A percentile compares a stretch with the other conserved stretches of the same genome.
phyloP scores from a whole-genome alignment of 768 basidiomycete species.

The Boletus huronensis region DNA sequence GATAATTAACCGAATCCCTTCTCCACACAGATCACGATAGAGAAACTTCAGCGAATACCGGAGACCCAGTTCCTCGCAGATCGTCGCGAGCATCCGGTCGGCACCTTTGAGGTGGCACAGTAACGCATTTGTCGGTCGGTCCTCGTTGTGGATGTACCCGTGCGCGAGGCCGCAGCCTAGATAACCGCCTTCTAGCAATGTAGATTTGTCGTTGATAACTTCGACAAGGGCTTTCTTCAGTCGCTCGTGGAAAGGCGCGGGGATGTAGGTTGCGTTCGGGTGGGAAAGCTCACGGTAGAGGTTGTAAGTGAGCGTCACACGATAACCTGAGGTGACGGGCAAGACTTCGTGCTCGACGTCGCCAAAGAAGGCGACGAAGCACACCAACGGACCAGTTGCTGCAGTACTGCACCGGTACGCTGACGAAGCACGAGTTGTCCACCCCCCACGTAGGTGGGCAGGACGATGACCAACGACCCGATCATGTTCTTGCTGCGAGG shows the following conservation, averaged over 20 bases:
- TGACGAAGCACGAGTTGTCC: constrained; percentile 1
- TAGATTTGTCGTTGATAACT: constrained; percentile 23
- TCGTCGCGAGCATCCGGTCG: not conserved
- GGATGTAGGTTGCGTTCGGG: not conserved
- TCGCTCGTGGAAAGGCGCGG: not conserved
- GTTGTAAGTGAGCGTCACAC: constrained; percentile 30
- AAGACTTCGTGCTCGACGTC: constrained; percentile 46
- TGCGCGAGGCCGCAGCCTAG: constrained; percentile 36
- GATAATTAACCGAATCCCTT: not conserved
- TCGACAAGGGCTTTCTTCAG: not conserved
- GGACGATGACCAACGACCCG: constrained; percentile 48
- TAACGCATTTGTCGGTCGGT: too few relatives aligned
- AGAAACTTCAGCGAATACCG: not conserved
- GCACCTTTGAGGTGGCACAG: not conserved
- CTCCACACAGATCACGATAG: too few relatives aligned
- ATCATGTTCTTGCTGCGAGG: constrained; percentile 41
- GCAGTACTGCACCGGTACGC: not conserved
- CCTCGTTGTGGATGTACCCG: constrained; percentile 20
- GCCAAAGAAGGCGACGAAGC: constrained; percentile 41
- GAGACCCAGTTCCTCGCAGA: not conserved
- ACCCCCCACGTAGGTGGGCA: constrained; percentile 34
- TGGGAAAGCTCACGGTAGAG: too few relatives aligned
- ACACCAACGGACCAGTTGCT: constrained; percentile 13
- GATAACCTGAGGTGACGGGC: constrained; percentile 38
- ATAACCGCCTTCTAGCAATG: constrained; percentile 32